Percentiles rank a stretch among this genome's conserved stretches.
phyloP scores from a whole-genome alignment of 2,329 filamentous ascomycete species.

The Teratosphaeria gauchensis region DNA sequence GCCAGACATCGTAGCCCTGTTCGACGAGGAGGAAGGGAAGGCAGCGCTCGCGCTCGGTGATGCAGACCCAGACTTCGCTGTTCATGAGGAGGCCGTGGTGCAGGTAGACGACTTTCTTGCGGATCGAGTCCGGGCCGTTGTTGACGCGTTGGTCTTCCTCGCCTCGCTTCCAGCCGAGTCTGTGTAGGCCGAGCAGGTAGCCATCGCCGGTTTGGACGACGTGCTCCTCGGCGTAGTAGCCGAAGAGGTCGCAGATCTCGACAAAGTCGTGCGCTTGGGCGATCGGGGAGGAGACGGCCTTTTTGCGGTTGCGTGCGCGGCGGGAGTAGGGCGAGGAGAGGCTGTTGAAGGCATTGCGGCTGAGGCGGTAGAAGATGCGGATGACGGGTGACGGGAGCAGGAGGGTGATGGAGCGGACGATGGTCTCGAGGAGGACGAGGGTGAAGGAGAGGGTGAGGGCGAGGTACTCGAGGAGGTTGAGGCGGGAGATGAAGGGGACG shows the following conservation, averaged over 20 bases:
- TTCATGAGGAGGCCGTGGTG: constrained; percentile 98
- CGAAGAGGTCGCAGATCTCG: constrained; percentile 83
- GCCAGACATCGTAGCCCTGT: constrained; percentile 90
- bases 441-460: constrained; percentile 76
- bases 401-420: constrained; percentile 78
- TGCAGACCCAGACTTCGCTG: constrained; percentile 93
- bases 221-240: constrained; percentile 92
- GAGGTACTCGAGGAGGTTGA: constrained; percentile 64
- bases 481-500: constrained; percentile 54
- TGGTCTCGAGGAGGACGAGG: constrained; percentile 69
- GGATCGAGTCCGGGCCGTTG: constrained; percentile 51
- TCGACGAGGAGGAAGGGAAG: constrained; percentile 85
- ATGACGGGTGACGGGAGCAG: constrained; percentile 77
- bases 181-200: constrained; percentile 81
- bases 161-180: constrained; percentile 71
- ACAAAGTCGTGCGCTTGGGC: constrained; percentile 85
- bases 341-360: constrained; percentile 71
- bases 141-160: constrained; percentile 70
- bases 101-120: constrained; percentile 83
- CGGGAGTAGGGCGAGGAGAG: constrained; percentile 62
- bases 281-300: constrained; percentile 47
- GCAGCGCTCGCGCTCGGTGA: constrained; percentile 76
- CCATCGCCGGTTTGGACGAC: constrained; percentile 91
- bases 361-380: constrained; percentile 70
- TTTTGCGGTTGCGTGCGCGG: constrained; percentile 57